Conservation (phyloP, 257 asterid genomes). For the Schizonepeta tenuifolia region DNA sequence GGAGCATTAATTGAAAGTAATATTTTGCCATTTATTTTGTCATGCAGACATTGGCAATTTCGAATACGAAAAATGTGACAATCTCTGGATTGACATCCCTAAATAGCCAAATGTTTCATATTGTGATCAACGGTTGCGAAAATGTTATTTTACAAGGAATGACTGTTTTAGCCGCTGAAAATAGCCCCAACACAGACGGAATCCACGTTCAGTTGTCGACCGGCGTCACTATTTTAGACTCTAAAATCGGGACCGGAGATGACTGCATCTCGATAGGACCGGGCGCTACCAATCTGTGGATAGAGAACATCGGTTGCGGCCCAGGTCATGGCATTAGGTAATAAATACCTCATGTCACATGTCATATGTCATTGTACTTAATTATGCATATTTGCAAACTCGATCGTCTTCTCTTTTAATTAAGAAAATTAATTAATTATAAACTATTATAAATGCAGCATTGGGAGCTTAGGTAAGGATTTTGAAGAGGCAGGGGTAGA, state of each 20-base stretch:
- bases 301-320: slow-evolving; percentile 48
- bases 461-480: slow-evolving; percentile 64
- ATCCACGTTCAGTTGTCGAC: slow-evolving; percentile 51
- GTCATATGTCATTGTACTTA: neutral
- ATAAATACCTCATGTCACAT: neutral
- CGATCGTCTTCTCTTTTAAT: neutral
- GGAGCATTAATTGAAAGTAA: neutral
- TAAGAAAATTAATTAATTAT: neutral
- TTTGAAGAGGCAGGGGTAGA: slow-evolving; percentile 56
- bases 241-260: slow-evolving; percentile 52
- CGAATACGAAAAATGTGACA: slow-evolving; percentile 49
- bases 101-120: slow-evolving; percentile 62
- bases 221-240: slow-evolving; percentile 33
- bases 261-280: slow-evolving; percentile 64
- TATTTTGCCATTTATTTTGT: neutral
- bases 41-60: slow-evolving; percentile 49
- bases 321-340: slow-evolving; percentile 71
- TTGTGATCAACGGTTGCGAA: slow-evolving; percentile 50
- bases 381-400: too few species aligned
- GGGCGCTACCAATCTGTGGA: slow-evolving; percentile 45
- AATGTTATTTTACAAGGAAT: slow-evolving; percentile 43
- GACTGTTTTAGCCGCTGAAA: slow-evolving; percentile 37
- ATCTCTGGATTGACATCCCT: slow-evolving; percentile 47
- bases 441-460: slow-evolving; percentile 38
- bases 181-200: slow-evolving; percentile 67